Evolutionary conservation across 2,329 filamentous ascomycete genomes (phyloP).

Genomic region (Penicillium sp.): DNA sequence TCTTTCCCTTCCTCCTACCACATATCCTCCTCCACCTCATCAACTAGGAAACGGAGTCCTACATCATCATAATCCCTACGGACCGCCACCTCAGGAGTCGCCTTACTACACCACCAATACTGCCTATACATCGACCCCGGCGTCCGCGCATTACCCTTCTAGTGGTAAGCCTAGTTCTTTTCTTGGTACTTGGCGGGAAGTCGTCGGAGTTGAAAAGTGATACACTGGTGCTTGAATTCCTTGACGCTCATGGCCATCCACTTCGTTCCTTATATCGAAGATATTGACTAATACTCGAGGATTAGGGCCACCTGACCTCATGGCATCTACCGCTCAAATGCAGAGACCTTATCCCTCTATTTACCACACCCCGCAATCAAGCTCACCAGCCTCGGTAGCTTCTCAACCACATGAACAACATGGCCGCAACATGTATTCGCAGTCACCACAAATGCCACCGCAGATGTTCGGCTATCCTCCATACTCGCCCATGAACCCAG

Average conservation of each 20-base stretch:
- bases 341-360: conserved; percentile 79
- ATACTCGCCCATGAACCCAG: conserved; percentile 52
- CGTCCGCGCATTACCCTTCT: conserved; percentile 79
- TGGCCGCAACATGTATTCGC: conserved; percentile 75
- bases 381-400: conserved; percentile 88
- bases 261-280: conserved; percentile 50
- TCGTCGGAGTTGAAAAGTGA: background rate
- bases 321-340: conserved; percentile 64
- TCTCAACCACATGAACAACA: conserved; percentile 89
- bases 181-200: conserved; percentile 45
- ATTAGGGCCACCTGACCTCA: conserved; percentile 70
- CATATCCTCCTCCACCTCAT: conserved; percentile 32
- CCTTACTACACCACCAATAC: conserved; percentile 74
- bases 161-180: conserved; percentile 62
- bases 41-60: conserved; percentile 42
- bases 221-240: background rate
- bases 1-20: conserved; percentile 27
- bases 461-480: conserved; percentile 75
- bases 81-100: conserved; percentile 62
- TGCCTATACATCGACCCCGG: conserved; percentile 78
- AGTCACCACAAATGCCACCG: conserved; percentile 75
- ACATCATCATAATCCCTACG: conserved; percentile 60
- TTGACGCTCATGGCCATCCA: background rate
- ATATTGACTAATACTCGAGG: conserved; percentile 54
- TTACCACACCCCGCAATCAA: conserved; percentile 93